These are phyloP conservation scores for Smithsoniella earleae DNA, from an alignment of 163 green algal genomes.

Conservation along the genomic window DNA sequence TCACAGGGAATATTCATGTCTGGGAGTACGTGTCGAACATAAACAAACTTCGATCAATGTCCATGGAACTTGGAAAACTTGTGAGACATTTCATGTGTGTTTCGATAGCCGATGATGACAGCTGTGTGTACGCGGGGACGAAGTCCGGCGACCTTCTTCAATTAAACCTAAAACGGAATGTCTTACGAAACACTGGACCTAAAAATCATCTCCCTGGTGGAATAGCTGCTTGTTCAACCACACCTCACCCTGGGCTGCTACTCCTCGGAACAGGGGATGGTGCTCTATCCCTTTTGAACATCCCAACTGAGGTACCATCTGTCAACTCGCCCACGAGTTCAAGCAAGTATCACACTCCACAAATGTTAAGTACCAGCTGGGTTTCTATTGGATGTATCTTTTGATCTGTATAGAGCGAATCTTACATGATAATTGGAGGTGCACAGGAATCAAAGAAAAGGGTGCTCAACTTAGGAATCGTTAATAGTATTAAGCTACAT, in stretches of 20 bases:
- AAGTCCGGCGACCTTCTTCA: conserved; percentile 68
- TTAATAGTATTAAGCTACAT: conserved; percentile 37
- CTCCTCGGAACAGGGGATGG: conserved; percentile 56
- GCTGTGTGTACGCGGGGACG: conserved; percentile 62
- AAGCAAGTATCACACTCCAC: no score
- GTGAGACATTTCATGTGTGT: conserved; percentile 56
- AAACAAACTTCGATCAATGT: conserved; percentile 60
- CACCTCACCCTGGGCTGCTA: conserved; percentile 40
- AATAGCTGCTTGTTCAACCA: not conserved
- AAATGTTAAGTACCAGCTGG: no score
- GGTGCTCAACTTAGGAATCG: not conserved
- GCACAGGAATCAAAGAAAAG: no score
- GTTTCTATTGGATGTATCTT: no score
- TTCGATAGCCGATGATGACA: conserved; percentile 51
- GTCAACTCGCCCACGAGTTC: no score
- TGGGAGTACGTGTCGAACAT: conserved; percentile 63
- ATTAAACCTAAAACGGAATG: conserved; percentile 38
- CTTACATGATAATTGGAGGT: no score
- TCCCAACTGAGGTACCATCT: not conserved
- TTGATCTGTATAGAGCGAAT: no score
- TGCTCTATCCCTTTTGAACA: conserved; percentile 43
- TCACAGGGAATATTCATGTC: conserved; percentile 46
- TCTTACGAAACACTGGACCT: conserved; percentile 36
- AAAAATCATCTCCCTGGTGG: conserved; percentile 39
- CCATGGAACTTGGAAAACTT: conserved; percentile 59